phyloP scores from a whole-genome alignment of 73 alveolate species.

The Urostyla sp. region DNA sequence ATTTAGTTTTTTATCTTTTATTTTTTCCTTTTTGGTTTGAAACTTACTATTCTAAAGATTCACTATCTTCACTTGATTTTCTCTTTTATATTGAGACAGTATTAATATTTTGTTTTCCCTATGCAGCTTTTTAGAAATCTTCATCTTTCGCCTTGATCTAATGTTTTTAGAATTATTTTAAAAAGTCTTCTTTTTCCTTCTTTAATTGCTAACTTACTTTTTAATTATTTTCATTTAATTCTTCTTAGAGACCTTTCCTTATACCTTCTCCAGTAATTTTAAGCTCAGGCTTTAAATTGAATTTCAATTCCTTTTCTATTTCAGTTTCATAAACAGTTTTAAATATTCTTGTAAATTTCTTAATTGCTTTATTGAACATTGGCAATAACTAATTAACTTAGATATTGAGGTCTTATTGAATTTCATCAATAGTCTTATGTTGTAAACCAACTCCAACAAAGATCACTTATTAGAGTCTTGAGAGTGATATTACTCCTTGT shows the following conservation, averaged over 20 bases:
- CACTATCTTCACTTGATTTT: constrained; percentile 36
- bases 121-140: constrained; percentile 33
- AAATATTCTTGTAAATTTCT: constrained; percentile 78
- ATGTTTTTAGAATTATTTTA: constrained; percentile 48
- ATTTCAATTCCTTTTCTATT: constrained; percentile 28
- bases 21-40: constrained; percentile 24
- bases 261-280: neutral
- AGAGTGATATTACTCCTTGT: constrained; percentile 1
- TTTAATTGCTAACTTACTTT: constrained; percentile 26
- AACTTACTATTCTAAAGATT: constrained; percentile 8
- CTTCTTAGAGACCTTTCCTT: constrained; percentile 27
- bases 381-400: constrained; percentile 89
- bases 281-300: neutral
- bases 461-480: constrained; percentile 82
- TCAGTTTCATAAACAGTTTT: constrained; percentile 78
- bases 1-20: constrained; percentile 1
- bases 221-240: neutral
- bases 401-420: constrained; percentile 81
- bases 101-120: constrained; percentile 2
- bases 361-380: constrained; percentile 88
- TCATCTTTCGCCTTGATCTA: constrained; percentile 30
- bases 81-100: constrained; percentile 23
- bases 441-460: constrained; percentile 94
- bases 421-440: constrained; percentile 82
- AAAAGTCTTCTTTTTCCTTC: constrained; percentile 41